Conservation (phyloP, 768 basidiomycete genomes). For the Pilatotrama ljubarskyi region DNA sequence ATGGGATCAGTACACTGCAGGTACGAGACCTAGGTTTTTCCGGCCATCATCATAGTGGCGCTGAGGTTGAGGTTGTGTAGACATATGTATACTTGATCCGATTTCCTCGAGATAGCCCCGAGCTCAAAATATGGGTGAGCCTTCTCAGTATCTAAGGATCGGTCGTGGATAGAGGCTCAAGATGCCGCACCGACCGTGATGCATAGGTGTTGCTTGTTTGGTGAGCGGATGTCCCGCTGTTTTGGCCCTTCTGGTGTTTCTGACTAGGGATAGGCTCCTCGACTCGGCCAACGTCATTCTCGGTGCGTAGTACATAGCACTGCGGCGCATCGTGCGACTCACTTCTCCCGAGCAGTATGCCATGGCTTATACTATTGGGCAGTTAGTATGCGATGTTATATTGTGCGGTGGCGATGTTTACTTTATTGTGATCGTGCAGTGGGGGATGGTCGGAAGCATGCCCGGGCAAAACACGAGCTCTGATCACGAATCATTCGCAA, state of each 20-base stretch:
- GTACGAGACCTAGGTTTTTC: constrained; percentile 4
- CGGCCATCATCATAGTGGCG: background rate
- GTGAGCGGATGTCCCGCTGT: too few relatives aligned
- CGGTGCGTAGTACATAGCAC: background rate
- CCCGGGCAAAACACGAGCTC: background rate
- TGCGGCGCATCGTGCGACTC: background rate
- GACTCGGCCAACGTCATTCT: constrained; percentile 19
- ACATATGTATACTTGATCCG: constrained; percentile 22
- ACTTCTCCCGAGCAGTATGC: constrained; percentile 4
- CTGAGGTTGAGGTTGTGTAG: constrained; percentile 5
- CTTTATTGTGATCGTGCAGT: background rate
- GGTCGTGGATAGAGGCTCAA: too few relatives aligned
- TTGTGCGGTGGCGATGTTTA: too few relatives aligned
- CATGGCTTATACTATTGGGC: constrained; percentile 20
- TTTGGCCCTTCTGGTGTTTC: background rate
- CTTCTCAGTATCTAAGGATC: background rate
- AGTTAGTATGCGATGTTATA: background rate
- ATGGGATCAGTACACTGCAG: constrained; percentile 21
- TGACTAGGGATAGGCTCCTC: background rate
- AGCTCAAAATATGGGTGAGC: constrained; percentile 20
- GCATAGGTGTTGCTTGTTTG: constrained; percentile 13
- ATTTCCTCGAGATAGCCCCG: constrained; percentile 23
- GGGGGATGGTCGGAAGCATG: constrained; percentile 11
- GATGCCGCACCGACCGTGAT: background rate
- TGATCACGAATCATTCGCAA: constrained; percentile 7